These are phyloP conservation scores for Quercus phellos DNA, from an alignment of 331 rosid species.

Conservation along the genomic window DNA sequence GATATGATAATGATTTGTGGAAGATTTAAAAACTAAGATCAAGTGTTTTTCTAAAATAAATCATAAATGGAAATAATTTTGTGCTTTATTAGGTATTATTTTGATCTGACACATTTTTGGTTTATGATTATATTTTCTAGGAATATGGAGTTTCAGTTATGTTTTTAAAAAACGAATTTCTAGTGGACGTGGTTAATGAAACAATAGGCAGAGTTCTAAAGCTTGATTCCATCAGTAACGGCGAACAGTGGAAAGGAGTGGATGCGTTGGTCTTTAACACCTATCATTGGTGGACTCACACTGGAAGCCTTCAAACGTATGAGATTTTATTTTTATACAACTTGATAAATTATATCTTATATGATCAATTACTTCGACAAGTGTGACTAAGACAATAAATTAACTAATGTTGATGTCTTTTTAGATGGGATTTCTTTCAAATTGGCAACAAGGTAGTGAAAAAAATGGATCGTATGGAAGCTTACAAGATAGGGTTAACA, in stretches of 20 bases:
- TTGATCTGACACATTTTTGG: too few species aligned
- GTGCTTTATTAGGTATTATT: too few species aligned
- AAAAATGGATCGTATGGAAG: conserved; percentile 41
- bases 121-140: background rate
- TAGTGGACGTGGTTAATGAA: conserved; percentile 35
- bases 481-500: conserved; percentile 28
- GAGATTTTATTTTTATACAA: too few species aligned
- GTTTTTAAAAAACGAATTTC: conserved; percentile 20
- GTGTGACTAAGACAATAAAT: too few species aligned
- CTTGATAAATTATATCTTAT: too few species aligned
- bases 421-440: conserved; percentile 38
- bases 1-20: too few species aligned
- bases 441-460: conserved; percentile 1
- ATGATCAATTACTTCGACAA: too few species aligned
- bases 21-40: too few species aligned
- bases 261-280: conserved; percentile 40
- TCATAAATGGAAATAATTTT: too few species aligned
- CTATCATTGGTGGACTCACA: conserved; percentile 34
- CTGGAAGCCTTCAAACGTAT: conserved; percentile 29
- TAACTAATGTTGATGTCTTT: background rate
- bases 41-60: too few species aligned
- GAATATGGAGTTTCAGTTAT: conserved; percentile 18
- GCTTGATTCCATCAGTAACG: conserved; percentile 41
- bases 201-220: conserved; percentile 29
- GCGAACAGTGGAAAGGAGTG: conserved; percentile 34